Evolutionary conservation across 2,329 filamentous ascomycete genomes (phyloP), one percentile per base, ranked within the genome.

Genomic region (Aureobasidium musti): DNA sequence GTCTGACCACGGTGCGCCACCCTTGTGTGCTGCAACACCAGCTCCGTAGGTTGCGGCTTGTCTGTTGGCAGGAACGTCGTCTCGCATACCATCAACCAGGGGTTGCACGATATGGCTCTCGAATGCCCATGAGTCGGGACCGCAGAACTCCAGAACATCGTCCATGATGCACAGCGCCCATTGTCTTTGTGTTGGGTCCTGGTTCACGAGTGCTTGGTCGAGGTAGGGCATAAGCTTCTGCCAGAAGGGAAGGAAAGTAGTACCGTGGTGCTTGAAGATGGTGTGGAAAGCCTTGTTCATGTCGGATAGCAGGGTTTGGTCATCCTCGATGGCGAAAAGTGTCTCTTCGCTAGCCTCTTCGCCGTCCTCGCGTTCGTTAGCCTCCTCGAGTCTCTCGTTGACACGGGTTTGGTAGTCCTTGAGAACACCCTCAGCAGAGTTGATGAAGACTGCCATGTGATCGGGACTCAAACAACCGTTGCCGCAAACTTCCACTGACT

Each of bases 251-350:
- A 99, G 84, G 83, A 99, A 99, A 13, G 85, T 82, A 11, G 87
- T 84, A 28, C 91, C 91, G 76, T 97, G 92, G 80, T 97, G 93
- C 83, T 98, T 98, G 85, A 99, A 99, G 71, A 99, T 92, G 68
- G 92, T 94, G 79, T 99, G 95, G 85, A 96, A 99, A 0, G 95
- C 94, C 83, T 99, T 99, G 86, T 99, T 99, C 95, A 99, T 99
- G 75, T 99, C 95, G 1, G 93, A 97, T 50, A 99, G 85, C 21
- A 99, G 84, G 26, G 92, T 97, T 79, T 98, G 94, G 76, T 99
- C 95, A 72, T 99, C 95, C 77, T 99, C 95, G 56, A 99, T 93
- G 14, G 94, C 95, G 72, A 96, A 90, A 37, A 96, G 84, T 52
- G 89, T 86, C 63, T 97, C 94, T 72, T 97, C 91, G 19, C 89